Conservation (phyloP, 2,329 filamentous ascomycete genomes). For the Myriosclerotinia curreyana region DNA sequence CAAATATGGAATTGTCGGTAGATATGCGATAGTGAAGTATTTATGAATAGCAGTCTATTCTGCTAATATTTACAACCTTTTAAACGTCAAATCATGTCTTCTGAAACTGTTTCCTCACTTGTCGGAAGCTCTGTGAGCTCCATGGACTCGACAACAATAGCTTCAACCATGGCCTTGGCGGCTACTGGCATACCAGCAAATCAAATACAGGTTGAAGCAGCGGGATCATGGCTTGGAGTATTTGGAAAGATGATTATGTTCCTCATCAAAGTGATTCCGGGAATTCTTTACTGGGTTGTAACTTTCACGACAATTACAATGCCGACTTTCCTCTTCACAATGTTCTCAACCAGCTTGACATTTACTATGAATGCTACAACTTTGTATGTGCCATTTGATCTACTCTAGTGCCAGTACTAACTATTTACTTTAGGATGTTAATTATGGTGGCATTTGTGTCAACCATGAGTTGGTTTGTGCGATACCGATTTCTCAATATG, state of each 20-base stretch:
- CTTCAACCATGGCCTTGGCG: conserved; percentile 27
- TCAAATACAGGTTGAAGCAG: conserved; percentile 42
- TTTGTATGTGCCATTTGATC: conserved; percentile 55
- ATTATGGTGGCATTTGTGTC: conserved; percentile 75
- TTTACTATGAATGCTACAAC: conserved; percentile 99
- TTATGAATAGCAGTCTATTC: conserved; percentile 3
- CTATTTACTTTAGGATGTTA: conserved; percentile 56
- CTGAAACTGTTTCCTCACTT: conserved; percentile 29
- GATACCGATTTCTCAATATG: conserved; percentile 96
- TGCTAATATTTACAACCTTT: conserved; percentile 17
- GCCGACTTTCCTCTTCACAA: conserved; percentile 82
- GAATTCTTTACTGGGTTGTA: conserved; percentile 71
- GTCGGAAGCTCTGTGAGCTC: conserved; percentile 28
- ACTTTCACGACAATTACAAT: conserved; percentile 85
- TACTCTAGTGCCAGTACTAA: conserved; percentile 26
- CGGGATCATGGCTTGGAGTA: conserved; percentile 55
- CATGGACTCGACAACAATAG: conserved; percentile 30
- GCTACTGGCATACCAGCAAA: conserved; percentile 25
- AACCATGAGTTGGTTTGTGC: conserved; percentile 87
- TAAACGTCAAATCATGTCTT: conserved; percentile 8
- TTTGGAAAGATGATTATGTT: conserved; percentile 55
- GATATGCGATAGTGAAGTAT: conserved; percentile 2
- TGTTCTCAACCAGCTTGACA: conserved; percentile 89
- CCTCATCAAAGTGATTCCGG: conserved; percentile 54
- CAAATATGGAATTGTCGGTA: conserved; percentile 6